These are phyloP conservation scores for Coemansia sp. DNA, from an alignment of 371 early-diverging fungal species.

Conservation along the genomic window DNA sequence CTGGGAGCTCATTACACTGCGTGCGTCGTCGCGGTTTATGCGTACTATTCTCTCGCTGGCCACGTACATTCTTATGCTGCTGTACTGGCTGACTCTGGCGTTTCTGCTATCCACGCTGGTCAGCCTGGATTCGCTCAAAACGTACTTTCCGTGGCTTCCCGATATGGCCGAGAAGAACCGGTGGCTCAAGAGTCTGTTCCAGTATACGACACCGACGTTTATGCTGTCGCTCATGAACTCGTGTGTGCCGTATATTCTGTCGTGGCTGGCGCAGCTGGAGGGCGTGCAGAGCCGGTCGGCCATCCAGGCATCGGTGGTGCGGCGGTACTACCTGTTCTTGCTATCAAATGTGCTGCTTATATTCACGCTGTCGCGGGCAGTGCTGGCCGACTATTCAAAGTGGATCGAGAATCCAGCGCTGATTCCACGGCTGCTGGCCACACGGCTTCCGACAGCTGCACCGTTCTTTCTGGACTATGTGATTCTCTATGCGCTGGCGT, in stretches of 20 bases:
- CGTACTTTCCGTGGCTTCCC: slow-evolving; percentile 35
- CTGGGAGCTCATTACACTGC: slow-evolving; percentile 76
- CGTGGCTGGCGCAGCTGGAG: slow-evolving; percentile 58
- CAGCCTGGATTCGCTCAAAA: slow-evolving; percentile 47
- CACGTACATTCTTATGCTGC: slow-evolving; percentile 36
- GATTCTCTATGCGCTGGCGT: slow-evolving; percentile 63
- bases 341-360: slow-evolving; percentile 86
- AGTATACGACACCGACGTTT: slow-evolving; percentile 48
- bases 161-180: slow-evolving; percentile 39
- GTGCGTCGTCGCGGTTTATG: slow-evolving; percentile 18
- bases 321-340: slow-evolving; percentile 82
- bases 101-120: slow-evolving; percentile 49
- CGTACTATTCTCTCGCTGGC: slow-evolving; percentile 31
- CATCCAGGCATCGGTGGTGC: slow-evolving; percentile 56
- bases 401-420: slow-evolving; percentile 67
- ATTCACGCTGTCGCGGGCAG: slow-evolving; percentile 75
- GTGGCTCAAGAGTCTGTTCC: slow-evolving; percentile 56
- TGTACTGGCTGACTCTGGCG: slow-evolving; percentile 53
- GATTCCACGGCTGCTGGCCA: slow-evolving; percentile 71
- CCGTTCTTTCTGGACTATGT: slow-evolving; percentile 81
- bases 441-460: slow-evolving; percentile 61
- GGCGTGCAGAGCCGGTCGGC: slow-evolving; percentile 46
- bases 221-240: slow-evolving; percentile 55
- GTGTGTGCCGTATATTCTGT: slow-evolving; percentile 55
- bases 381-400: slow-evolving; percentile 70